These are phyloP conservation scores for Phytophthora kernoviae DNA, from an alignment of 352 stramenopile genomes.

Conservation along the genomic window DNA sequence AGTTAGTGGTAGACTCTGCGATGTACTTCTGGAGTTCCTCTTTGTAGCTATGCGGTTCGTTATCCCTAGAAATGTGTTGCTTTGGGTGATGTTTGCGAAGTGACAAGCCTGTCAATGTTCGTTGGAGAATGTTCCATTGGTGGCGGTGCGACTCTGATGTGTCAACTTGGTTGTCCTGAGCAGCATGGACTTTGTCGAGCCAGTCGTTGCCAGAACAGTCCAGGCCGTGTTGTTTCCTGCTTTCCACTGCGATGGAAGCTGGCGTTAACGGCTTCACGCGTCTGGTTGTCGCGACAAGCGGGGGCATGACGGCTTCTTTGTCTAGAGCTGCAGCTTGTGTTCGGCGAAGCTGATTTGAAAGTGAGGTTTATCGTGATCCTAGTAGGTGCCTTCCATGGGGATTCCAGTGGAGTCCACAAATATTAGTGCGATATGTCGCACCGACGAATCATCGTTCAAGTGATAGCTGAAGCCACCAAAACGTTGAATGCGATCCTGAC, in stretches of 20 bases:
- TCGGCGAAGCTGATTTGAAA: conserved; percentile 20
- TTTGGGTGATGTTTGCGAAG: neutral
- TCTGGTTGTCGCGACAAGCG: conserved; percentile 21
- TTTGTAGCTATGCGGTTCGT: conserved; percentile 10
- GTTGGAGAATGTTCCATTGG: conserved; percentile 5
- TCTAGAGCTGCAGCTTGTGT: conserved; percentile 6
- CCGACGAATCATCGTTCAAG: too few species aligned
- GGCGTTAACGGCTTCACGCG: conserved; percentile 11
- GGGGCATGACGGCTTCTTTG: conserved; percentile 13
- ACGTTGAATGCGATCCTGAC: too few species aligned
- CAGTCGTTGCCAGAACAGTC: conserved; percentile 15
- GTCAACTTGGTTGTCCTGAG: neutral
- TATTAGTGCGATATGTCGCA: too few species aligned
- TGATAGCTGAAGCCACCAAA: too few species aligned
- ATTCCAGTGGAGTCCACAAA: too few species aligned
- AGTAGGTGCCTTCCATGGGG: too few species aligned
- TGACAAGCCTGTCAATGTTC: conserved; percentile 1
- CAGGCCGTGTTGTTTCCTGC: neutral
- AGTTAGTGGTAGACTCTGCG: conserved; percentile 13
- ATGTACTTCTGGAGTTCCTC: conserved; percentile 26
- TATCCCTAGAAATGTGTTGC: neutral
- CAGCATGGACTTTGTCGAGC: conserved; percentile 22
- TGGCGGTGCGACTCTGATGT: neutral
- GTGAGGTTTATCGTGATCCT: conserved; percentile 6
- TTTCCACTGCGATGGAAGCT: neutral